phyloP scores from a whole-genome alignment of 208 protist genomes.

The Trypanosoma congolense region DNA sequence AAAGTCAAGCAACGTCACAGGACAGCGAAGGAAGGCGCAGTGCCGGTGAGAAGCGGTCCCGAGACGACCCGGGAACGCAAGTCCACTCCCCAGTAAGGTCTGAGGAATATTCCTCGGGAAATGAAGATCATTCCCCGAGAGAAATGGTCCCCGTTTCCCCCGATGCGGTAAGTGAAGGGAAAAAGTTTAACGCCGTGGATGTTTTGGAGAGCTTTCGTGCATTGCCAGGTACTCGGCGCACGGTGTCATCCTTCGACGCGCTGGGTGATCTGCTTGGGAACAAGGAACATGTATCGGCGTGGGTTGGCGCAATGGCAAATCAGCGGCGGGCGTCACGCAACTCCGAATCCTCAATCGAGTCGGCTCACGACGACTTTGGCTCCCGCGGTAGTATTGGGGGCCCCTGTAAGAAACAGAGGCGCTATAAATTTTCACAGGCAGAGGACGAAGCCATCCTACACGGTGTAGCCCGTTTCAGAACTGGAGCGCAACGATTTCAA shows the following conservation, averaged over 20 bases:
- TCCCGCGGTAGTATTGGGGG: too few relatives aligned
- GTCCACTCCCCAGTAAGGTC: too few relatives aligned
- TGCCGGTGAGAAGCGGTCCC: too few relatives aligned
- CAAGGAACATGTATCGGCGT: background rate
- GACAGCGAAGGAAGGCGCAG: too few relatives aligned
- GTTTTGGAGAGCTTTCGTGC: slow-evolving; percentile 37
- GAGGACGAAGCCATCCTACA: slow-evolving; percentile 77
- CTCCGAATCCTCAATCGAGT: too few relatives aligned
- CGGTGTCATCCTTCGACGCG: slow-evolving; percentile 26
- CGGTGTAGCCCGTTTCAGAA: slow-evolving; percentile 59
- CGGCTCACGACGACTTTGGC: too few relatives aligned
- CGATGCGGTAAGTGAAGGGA: background rate
- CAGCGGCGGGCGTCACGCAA: too few relatives aligned
- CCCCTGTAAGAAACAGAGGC: slow-evolving; percentile 12
- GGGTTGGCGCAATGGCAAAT: too few relatives aligned
- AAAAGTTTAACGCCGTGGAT: slow-evolving; percentile 30
- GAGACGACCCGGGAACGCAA: too few relatives aligned
- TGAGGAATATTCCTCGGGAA: too few relatives aligned
- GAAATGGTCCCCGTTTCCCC: background rate
- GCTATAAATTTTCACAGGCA: slow-evolving; percentile 50
- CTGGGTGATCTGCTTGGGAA: slow-evolving; percentile 9
- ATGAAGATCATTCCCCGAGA: too few relatives aligned
- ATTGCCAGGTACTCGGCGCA: slow-evolving; percentile 27
- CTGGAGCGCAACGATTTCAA: slow-evolving; percentile 40
- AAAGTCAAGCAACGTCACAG: too few relatives aligned